Percentiles rank a stretch among this genome's conserved stretches.
Conservation (phyloP, 2,329 filamentous ascomycete species). For the Hortaea sp. region DNA sequence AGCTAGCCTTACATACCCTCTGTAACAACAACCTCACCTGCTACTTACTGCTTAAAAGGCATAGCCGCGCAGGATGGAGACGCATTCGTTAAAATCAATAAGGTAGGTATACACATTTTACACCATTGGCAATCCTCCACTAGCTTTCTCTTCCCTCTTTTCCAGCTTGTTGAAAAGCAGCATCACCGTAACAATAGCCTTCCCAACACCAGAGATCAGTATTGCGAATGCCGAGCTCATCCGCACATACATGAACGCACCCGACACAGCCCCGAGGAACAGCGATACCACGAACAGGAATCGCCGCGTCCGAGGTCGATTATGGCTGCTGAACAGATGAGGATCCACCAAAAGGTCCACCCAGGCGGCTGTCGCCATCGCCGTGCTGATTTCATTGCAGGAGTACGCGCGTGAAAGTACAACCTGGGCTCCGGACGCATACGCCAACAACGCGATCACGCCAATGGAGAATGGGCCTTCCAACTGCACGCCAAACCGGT, state of each 20-base stretch:
- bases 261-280: constrained; percentile 41
- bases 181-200: constrained; percentile 9
- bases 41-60: no score
- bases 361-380: constrained; percentile 56
- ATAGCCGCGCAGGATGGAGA: no score
- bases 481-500: not conserved
- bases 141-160: not conserved
- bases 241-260: constrained; percentile 26
- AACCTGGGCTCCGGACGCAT: constrained; percentile 49
- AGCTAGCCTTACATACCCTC: no score
- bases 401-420: constrained; percentile 46
- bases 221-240: constrained; percentile 6
- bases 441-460: constrained; percentile 41
- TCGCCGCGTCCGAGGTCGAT: constrained; percentile 43
- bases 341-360: constrained; percentile 50
- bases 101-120: no score
- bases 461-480: not conserved
- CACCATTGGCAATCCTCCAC: no score
- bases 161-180: constrained; percentile 11
- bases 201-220: constrained; percentile 10
- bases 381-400: constrained; percentile 50
- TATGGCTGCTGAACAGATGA: constrained; percentile 36
- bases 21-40: no score
- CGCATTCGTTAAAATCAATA: no score
- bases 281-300: constrained; percentile 37